These are phyloP conservation scores for Xylaria sp. DNA, from an alignment of 2,329 filamentous ascomycete genomes.

Conservation along the genomic window DNA sequence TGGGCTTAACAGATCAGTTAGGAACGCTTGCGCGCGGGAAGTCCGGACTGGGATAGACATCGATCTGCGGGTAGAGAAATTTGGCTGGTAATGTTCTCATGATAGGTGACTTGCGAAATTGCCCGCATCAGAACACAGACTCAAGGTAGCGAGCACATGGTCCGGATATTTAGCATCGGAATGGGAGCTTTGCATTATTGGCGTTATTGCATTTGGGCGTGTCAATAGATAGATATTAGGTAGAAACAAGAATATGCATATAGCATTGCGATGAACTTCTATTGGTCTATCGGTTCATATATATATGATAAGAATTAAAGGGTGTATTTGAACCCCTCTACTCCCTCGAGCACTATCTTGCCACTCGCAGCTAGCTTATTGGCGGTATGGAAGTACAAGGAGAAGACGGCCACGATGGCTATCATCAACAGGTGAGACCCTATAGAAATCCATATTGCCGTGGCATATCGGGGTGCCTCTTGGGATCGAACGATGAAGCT, in stretches of 20 bases:
- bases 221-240: not conserved
- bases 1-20: constrained; percentile 62
- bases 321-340: constrained; percentile 42
- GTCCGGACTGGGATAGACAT: constrained; percentile 55
- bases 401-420: constrained; percentile 56
- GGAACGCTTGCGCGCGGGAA: constrained; percentile 60
- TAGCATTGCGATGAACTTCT: not conserved
- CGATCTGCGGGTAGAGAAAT: constrained; percentile 66
- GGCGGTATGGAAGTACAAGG: constrained; percentile 56
- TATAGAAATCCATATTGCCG: constrained; percentile 71
- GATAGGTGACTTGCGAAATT: not conserved
- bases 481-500: constrained; percentile 67
- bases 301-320: constrained; percentile 23
- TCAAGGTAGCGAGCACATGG: not conserved
- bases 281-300: not conserved
- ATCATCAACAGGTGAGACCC: constrained; percentile 67
- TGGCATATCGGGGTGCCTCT: constrained; percentile 67
- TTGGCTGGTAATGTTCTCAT: constrained; percentile 62
- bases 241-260: constrained; percentile 7
- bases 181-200: not conserved
- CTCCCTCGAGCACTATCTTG: constrained; percentile 55
- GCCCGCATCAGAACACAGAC: not conserved
- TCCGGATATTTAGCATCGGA: not conserved
- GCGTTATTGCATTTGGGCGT: not conserved
- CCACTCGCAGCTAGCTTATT: constrained; percentile 57